Evolutionary conservation across 108 stramenopile genomes (phyloP).

Genomic region (Skeletonema tropicum): DNA sequence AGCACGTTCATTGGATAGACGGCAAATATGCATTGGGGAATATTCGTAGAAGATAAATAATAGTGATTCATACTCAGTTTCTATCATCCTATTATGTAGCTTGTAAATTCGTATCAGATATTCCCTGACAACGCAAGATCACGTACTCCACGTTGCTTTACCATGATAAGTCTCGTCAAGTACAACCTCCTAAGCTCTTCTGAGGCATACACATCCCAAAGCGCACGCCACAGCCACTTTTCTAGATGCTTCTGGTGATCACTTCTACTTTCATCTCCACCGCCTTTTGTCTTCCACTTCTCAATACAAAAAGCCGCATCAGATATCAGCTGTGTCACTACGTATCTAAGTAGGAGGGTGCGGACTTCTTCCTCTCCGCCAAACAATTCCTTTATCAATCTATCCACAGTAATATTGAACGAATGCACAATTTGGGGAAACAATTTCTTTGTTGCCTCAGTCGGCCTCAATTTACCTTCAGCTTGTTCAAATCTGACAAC

Average conservation of each 20-base stretch:
- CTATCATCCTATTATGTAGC: too few relatives aligned
- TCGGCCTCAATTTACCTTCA: slow-evolving; percentile 57
- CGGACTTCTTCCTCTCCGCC: slow-evolving; percentile 66
- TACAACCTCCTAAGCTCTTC: slow-evolving; percentile 36
- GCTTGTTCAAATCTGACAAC: slow-evolving; percentile 60
- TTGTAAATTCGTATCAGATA: too few relatives aligned
- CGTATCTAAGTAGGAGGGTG: slow-evolving; percentile 62
- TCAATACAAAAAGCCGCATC: slow-evolving; percentile 73
- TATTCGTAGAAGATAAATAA: too few relatives aligned
- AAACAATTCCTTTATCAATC: slow-evolving; percentile 66
- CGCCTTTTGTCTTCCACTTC: slow-evolving; percentile 78
- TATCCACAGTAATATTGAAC: slow-evolving; percentile 63
- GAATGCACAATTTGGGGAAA: slow-evolving; percentile 60
- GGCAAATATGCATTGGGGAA: too few relatives aligned
- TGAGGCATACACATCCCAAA: slow-evolving; percentile 47
- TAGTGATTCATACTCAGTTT: too few relatives aligned
- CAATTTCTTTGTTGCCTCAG: slow-evolving; percentile 57
- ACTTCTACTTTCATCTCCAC: slow-evolving; percentile 50
- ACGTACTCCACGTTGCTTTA: neutral
- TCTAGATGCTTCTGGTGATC: slow-evolving; percentile 52
- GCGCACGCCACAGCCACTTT: slow-evolving; percentile 76
- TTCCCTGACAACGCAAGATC: neutral
- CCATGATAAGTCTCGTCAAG: slow-evolving; percentile 16
- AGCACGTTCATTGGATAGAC: too few relatives aligned
- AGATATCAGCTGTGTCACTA: slow-evolving; percentile 65